These are phyloP conservation scores for Aspergillus uvarum DNA, from an alignment of 2,329 filamentous ascomycete genomes.

Conservation along the genomic window DNA sequence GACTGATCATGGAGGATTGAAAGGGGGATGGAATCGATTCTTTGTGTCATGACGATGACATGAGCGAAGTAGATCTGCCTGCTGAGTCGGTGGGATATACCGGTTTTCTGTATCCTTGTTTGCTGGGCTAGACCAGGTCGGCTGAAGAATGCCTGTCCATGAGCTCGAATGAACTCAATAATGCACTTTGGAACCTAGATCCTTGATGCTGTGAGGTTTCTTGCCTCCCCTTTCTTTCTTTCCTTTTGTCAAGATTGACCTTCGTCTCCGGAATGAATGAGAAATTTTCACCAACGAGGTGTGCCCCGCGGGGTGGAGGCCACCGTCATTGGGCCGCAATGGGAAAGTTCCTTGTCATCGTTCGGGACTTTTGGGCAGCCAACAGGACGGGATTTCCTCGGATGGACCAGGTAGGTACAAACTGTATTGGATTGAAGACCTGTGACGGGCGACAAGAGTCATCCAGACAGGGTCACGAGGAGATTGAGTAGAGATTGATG, in stretches of 20 bases:
- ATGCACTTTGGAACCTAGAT: not conserved
- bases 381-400: slow-evolving; percentile 13
- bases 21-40: not conserved
- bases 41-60: slow-evolving; percentile 2
- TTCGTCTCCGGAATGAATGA: slow-evolving; percentile 9
- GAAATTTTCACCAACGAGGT: slow-evolving; percentile 12
- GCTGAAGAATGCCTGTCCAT: not conserved
- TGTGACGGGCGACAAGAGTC: not conserved
- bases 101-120: not conserved
- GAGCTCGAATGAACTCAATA: not conserved
- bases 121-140: not conserved
- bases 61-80: not conserved
- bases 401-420: slow-evolving; percentile 4
- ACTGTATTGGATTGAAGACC: slow-evolving; percentile 2
- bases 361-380: slow-evolving; percentile 18
- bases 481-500: not conserved
- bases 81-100: not conserved
- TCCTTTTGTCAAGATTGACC: not conserved
- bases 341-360: not conserved
- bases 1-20: not conserved
- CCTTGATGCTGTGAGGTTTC: slow-evolving; percentile 1
- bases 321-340: slow-evolving; percentile 21
- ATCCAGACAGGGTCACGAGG: not conserved
- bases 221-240: not conserved
- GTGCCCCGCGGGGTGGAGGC: slow-evolving; percentile 13